Base-by-base conservation (phyloP, 2,329 filamentous ascomycete genomes). In the Ophiostoma sp. region DNA sequence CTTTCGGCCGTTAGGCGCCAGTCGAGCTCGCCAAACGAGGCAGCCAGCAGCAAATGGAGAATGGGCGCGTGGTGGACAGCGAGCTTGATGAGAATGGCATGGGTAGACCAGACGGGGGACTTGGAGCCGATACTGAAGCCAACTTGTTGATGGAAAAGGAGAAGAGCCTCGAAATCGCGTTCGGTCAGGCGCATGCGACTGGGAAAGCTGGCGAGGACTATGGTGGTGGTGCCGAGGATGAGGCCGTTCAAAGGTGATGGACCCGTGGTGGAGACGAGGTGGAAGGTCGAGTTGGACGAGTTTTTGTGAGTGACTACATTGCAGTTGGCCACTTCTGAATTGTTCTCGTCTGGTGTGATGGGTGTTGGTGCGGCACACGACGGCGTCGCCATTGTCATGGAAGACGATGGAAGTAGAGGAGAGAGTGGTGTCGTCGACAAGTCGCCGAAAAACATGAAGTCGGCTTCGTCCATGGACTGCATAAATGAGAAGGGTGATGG, bases 71-170 rank as follows among this genome's bases (percentile, higher is more conserved):
- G 63, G 52, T 69, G 63, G 48, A 72, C 63, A 39, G 71, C 63
- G 2, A 72, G 64, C 12, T 69, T 69, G 39, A 72, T 72, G 36
- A 72, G 52, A 28, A 69, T 69, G 63, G 71, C 71, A 12, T 72
- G 71, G 2, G 71, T 72, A n/a, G 71, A 72, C 71, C 63, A 69
- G 28, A 72, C 33, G 17, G 71, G 71, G 19, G 64, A 69, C 4
- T 72, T 69, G 19, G 71, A 69, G 71, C 64, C 71, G 11, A 69
- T 66, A 28, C 64, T 69, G 19, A 69, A 59, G 64, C 71, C 71
- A 15, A 69, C 64, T 3, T 69, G 64, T 25, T 69, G 48, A 25
- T 72, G 63, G 71, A 72, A 72, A 19, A 69, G 39, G 8, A 50
- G 28, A 2, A 72, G 71, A 1, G 71, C 71, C 3, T 69, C 50